Conservation (phyloP, 306 rosid genomes). For the Luffa aegyptiaca region DNA sequence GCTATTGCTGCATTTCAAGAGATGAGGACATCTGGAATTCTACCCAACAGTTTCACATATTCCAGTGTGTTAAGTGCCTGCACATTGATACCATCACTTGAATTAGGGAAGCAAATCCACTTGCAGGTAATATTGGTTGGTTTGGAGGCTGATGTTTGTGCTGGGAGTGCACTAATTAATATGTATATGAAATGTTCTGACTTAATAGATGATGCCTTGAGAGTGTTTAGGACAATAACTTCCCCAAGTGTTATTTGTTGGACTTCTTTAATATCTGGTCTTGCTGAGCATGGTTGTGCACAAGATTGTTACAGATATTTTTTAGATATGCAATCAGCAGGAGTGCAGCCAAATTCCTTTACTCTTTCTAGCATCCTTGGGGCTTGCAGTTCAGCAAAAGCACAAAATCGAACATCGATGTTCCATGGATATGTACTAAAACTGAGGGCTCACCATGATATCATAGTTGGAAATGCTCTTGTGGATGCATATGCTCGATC, state of each 20-base stretch:
- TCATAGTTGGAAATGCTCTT: constrained; percentile 55
- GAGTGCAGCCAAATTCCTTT: constrained; percentile 46
- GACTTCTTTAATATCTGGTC: constrained; percentile 63
- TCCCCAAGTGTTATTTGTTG: constrained; percentile 48
- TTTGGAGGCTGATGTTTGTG: constrained; percentile 38
- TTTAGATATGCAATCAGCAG: constrained; percentile 43
- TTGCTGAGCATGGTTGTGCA: constrained; percentile 44
- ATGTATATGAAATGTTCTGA: constrained; percentile 60
- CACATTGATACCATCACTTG: constrained; percentile 31
- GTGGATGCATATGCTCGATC: constrained; percentile 57
- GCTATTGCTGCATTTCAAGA: constrained; percentile 33
- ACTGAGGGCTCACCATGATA: constrained; percentile 28
- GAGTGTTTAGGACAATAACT: constrained; percentile 36
- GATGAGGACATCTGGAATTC: constrained; percentile 35
- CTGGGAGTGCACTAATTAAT: constrained; percentile 50
- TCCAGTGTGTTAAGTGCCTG: constrained; percentile 39
- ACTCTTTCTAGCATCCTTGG: constrained; percentile 41
- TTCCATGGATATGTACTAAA: constrained; percentile 46
- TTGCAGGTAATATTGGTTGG: constrained; percentile 35
- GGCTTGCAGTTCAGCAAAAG: constrained; percentile 30
- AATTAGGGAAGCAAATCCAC: constrained; percentile 50
- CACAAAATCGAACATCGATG: constrained; percentile 29
- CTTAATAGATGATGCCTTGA: constrained; percentile 23
- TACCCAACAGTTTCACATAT: constrained; percentile 50
- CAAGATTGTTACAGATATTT: constrained; percentile 30